These are phyloP conservation scores for Diaporthe citriasiana DNA, from an alignment of 2,329 filamentous ascomycete genomes.

Conservation along the genomic window DNA sequence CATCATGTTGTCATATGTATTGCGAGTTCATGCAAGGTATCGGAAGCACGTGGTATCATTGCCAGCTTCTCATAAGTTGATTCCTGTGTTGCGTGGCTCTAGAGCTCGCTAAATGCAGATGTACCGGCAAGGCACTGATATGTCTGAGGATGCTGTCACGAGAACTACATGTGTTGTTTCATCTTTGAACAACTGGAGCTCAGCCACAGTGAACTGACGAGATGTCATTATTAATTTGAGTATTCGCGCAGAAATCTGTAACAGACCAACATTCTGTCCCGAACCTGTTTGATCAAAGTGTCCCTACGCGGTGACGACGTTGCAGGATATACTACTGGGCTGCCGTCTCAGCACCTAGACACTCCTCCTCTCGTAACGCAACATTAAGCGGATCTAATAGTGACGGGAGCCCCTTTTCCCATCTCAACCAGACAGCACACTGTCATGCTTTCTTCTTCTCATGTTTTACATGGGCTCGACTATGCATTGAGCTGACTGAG, in stretches of 20 bases:
- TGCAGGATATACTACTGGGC: neutral
- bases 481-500: too few relatives aligned
- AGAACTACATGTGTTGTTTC: neutral
- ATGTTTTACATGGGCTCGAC: neutral
- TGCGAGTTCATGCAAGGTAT: neutral
- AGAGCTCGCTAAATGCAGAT: neutral
- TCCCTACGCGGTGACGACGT: neutral
- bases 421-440: neutral
- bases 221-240: neutral
- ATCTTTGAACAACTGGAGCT: neutral
- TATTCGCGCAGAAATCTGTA: neutral
- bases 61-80: neutral
- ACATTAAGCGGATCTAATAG: too few relatives aligned
- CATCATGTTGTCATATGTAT: neutral
- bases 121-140: neutral
- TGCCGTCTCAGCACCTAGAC: neutral
- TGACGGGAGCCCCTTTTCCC: too few relatives aligned
- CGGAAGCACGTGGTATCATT: neutral
- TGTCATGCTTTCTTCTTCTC: too few relatives aligned
- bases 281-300: neutral
- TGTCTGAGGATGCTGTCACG: neutral
- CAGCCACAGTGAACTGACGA: too few relatives aligned
- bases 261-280: too few relatives aligned
- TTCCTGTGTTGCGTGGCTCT: neutral
- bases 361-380: too few relatives aligned